These are phyloP conservation scores for Russula brevipes DNA, from an alignment of 768 basidiomycete species.

Conservation along the genomic window DNA sequence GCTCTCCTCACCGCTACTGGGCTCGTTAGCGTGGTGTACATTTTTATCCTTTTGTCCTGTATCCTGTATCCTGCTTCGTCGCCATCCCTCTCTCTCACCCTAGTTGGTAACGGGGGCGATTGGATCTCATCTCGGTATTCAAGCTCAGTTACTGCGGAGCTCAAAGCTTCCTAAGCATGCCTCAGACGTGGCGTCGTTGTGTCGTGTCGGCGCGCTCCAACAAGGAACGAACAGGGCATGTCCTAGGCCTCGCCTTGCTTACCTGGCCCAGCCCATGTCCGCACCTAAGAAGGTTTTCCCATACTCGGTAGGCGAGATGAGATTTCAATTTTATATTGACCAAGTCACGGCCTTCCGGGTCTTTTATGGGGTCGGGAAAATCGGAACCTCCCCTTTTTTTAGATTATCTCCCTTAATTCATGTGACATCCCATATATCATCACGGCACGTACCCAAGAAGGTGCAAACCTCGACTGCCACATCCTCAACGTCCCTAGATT, in stretches of 20 bases:
- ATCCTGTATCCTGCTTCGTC: not conserved
- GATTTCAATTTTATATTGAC: not conserved
- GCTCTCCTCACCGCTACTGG: slow-evolving; percentile 20
- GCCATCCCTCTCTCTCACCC: not conserved
- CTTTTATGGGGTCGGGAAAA: not conserved
- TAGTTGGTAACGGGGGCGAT: not conserved
- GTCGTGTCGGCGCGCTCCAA: not conserved
- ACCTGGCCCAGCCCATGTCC: too few relatives aligned
- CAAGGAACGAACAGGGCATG: not conserved
- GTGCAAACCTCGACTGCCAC: slow-evolving; percentile 7
- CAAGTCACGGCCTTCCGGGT: too few relatives aligned
- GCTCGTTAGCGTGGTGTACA: slow-evolving; percentile 29
- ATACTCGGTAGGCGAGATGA: too few relatives aligned
- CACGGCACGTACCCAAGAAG: slow-evolving; percentile 2
- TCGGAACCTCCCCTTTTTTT: slow-evolving; percentile 4
- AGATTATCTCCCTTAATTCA: not conserved
- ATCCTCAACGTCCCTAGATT: slow-evolving; percentile 1
- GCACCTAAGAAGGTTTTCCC: too few relatives aligned
- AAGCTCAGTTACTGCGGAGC: not conserved
- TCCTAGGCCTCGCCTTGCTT: too few relatives aligned
- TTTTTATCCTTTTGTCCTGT: not conserved
- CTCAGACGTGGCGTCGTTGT: not conserved
- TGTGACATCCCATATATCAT: not conserved
- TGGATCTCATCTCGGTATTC: not conserved
- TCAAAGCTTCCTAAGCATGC: not conserved